Evolutionary conservation across 495 filamentous ascomycete genomes (phyloP).

Genomic region (Hyphodiscus hymeniophilus): DNA sequence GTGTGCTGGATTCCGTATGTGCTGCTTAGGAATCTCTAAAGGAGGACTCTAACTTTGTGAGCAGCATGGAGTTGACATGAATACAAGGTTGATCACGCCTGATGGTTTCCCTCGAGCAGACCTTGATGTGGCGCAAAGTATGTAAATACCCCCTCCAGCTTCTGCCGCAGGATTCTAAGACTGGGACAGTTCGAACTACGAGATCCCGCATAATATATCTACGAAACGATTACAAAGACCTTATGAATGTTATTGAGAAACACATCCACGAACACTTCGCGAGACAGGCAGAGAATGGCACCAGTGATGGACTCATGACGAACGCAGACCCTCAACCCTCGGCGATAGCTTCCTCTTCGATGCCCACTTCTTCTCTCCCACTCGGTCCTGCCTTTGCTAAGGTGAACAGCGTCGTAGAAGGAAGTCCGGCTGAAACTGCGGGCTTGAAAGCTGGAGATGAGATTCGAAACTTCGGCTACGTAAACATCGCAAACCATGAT

Average conservation of each 20-base stretch:
- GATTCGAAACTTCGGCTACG: slow-evolving; percentile 75
- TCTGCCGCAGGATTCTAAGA: background rate
- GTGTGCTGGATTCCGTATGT: slow-evolving; percentile 80
- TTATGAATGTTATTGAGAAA: slow-evolving; percentile 76
- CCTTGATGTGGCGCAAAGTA: slow-evolving; percentile 93
- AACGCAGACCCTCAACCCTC: slow-evolving; percentile 12
- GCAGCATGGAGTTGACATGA: slow-evolving; percentile 91
- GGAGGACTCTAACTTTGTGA: slow-evolving; percentile 1
- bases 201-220: slow-evolving; percentile 81
- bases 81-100: slow-evolving; percentile 74
- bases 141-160: background rate
- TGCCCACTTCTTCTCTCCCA: slow-evolving; percentile 11
- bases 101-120: slow-evolving; percentile 93
- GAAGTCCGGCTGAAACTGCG: slow-evolving; percentile 76
- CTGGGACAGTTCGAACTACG: slow-evolving; percentile 70
- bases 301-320: slow-evolving; percentile 3
- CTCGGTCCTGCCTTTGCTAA: slow-evolving; percentile 75
- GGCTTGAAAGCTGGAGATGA: slow-evolving; percentile 78
- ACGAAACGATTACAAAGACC: slow-evolving; percentile 84
- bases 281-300: slow-evolving; percentile 18
- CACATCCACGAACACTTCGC: slow-evolving; percentile 76
- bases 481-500: slow-evolving; percentile 77
- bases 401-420: slow-evolving; percentile 71
- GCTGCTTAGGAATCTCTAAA: slow-evolving; percentile 10
- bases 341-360: slow-evolving; percentile 16